Evolutionary conservation across 768 basidiomycete genomes (phyloP).

Genomic region (Rhizopogon roseolus): DNA sequence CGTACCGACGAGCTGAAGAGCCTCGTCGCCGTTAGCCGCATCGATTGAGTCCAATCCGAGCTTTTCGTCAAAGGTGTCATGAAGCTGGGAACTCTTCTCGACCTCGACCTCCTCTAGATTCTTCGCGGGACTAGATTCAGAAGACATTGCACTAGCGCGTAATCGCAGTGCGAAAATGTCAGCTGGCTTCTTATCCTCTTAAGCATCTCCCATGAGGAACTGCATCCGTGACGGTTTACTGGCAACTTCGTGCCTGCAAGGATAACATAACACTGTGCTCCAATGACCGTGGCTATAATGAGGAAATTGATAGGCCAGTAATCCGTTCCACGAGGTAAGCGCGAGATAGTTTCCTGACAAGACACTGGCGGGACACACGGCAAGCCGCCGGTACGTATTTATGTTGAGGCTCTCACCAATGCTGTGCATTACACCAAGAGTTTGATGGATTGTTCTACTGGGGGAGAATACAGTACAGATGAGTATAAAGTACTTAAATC

Average conservation of each 20-base stretch:
- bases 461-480: conserved; percentile 1
- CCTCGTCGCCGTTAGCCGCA: conserved; percentile 49
- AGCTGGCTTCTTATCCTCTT: conserved; percentile 8
- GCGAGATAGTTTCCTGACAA: neutral
- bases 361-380: neutral
- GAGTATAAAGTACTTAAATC: conserved; percentile 13
- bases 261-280: conserved; percentile 4
- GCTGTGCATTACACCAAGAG: neutral
- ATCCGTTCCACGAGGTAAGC: conserved; percentile 6
- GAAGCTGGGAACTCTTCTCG: conserved; percentile 11
- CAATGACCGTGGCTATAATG: neutral
- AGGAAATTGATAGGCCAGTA: conserved; percentile 13
- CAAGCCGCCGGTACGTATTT: conserved; percentile 23
- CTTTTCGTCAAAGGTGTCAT: conserved; percentile 30
- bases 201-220: neutral
- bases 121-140: conserved; percentile 7
- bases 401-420: conserved; percentile 4
- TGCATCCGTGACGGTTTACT: conserved; percentile 4
- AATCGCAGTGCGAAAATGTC: neutral
- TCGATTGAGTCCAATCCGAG: conserved; percentile 25
- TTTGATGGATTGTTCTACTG: conserved; percentile 5
- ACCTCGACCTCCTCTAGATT: conserved; percentile 8
- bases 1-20: conserved; percentile 52
- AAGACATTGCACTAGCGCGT: conserved; percentile 13
- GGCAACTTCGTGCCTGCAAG: conserved; percentile 1